Base-by-base conservation (phyloP, 306 rosid genomes). In the Rubus parviflorus region DNA sequence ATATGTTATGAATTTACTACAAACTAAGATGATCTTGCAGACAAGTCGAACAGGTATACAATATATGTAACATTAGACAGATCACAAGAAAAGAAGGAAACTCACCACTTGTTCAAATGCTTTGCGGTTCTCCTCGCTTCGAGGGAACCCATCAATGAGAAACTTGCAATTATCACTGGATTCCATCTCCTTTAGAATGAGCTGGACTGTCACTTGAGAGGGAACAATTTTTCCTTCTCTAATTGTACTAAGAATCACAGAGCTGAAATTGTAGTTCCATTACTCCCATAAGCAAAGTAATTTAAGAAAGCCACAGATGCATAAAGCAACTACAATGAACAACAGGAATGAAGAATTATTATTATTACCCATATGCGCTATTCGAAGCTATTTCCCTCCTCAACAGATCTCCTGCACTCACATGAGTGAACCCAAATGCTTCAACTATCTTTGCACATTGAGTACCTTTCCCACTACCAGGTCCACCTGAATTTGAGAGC, bases 391-490 rank as follows among this genome's bases (percentile, higher is more conserved):
- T 88, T 84, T 90, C 99, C 87, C 86, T 90, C 84, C 99, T 89
- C 74, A 95, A 83, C 71, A 95, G 88, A 81, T 92, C 99, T 75
- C 99, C 99, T 38, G 99, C 99, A 82, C 99, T 95, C 63, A 95
- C 74, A 90, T 95, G 99, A 77, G 88, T 90, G 80, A 88, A 88
- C 80, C 97, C 97, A 79, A 77, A 95, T 52, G 90, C 86, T 67
- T 89, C 96, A 47, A 90, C 97, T 22, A 92, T 92, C 88, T 77
- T 95, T 74, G 49, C 83, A 80, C 99, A 95, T 81, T 92, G 99
- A 61, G 99, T 95, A 42, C 97, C 99, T 84, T 92, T 95, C 52
- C 99, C 99, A 77, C 94, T 88, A 53, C 97, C 97, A 77, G 99
- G 97, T 6, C 99, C 97, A 53, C 99, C 99, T 95, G 79, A 83